Conservation (phyloP, 2,329 filamentous ascomycete genomes). For the Raffaelea albimanens region DNA sequence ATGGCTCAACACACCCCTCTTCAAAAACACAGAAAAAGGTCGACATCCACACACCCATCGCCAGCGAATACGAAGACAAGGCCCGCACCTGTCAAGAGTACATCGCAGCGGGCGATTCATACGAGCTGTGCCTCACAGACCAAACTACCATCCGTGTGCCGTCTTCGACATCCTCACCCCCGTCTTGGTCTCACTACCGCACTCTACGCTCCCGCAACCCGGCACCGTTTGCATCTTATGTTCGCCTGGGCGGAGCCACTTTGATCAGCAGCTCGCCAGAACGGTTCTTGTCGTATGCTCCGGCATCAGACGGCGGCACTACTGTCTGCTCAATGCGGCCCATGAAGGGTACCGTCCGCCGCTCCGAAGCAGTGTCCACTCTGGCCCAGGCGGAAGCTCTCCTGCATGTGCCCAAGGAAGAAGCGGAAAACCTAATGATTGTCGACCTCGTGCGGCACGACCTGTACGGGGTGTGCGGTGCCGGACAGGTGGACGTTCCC, state of each 20-base stretch:
- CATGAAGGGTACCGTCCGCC: conserved; percentile 95
- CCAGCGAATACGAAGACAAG: conserved; percentile 51
- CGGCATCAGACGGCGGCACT: background rate
- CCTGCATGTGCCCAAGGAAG: conserved; percentile 75
- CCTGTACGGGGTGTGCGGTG: conserved; percentile 72
- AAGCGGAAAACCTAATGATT: conserved; percentile 96
- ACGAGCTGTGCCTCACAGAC: conserved; percentile 76
- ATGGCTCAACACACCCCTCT: background rate
- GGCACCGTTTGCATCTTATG: conserved; percentile 75
- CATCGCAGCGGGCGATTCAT: conserved; percentile 70
- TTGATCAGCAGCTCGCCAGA: conserved; percentile 81
- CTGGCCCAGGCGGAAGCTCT: conserved; percentile 63
- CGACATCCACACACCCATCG: conserved; percentile 30
- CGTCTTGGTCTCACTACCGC: conserved; percentile 62
- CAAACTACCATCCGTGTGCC: conserved; percentile 52
- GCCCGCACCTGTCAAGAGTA: conserved; percentile 61
- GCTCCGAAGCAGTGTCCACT: conserved; percentile 54
- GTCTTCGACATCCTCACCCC: conserved; percentile 29
- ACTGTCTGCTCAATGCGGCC: conserved; percentile 67
- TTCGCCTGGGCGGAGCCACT: conserved; percentile 59
- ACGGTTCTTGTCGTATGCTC: conserved; percentile 54
- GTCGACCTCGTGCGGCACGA: conserved; percentile 95
- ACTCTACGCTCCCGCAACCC: conserved; percentile 63
- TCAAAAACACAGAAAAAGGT: background rate
- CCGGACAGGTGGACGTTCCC: conserved; percentile 62